Conservation (phyloP, 2,329 filamentous ascomycete genomes). For the Pseudofabraea citricarpa region DNA sequence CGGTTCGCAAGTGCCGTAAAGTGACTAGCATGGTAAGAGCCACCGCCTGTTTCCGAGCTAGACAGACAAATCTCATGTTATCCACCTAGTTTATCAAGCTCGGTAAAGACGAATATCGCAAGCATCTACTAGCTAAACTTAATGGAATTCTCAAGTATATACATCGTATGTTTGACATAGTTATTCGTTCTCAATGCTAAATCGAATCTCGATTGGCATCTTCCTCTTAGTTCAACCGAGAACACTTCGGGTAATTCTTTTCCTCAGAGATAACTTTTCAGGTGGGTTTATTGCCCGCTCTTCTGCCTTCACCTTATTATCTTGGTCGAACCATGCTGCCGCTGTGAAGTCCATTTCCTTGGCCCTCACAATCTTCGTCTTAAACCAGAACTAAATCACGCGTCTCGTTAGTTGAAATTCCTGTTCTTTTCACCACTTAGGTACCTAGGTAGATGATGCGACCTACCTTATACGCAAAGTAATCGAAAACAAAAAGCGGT, state of each 20-base stretch:
- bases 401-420: neutral
- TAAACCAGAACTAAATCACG: neutral
- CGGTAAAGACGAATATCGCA: no score
- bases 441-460: neutral
- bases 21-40: no score
- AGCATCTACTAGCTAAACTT: no score
- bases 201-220: no score
- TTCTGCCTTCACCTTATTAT: neutral
- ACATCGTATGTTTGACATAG: no score
- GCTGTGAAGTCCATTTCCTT: slow-evolving; percentile 3
- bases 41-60: no score
- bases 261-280: neutral
- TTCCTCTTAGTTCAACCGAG: neutral
- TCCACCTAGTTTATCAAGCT: no score
- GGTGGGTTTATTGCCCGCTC: slow-evolving; percentile 1
- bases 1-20: no score
- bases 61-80: no score
- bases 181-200: no score
- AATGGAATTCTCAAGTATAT: no score
- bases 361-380: neutral
- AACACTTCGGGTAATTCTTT: neutral
- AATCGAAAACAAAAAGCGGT: slow-evolving; percentile 28
- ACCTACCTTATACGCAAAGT: slow-evolving; percentile 11
- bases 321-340: slow-evolving; percentile 1
- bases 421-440: no score